These are phyloP conservation scores for Arxiozyma heterogenica DNA, from an alignment of 1,139 yeast species.

Conservation along the genomic window DNA sequence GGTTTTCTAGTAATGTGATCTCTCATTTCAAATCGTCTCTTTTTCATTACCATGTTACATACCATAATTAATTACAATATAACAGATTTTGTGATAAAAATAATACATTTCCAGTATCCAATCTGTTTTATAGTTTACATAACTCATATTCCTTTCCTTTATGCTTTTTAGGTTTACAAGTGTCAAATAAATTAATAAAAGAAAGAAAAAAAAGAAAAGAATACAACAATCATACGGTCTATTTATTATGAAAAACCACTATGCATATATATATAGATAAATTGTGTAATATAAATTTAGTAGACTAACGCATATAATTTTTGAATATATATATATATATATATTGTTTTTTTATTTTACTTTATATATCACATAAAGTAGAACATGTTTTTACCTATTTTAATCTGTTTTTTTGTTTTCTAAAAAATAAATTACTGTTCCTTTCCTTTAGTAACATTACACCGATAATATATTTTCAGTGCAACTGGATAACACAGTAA, in stretches of 20 bases:
- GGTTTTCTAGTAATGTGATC: background rate
- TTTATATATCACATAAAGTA: background rate
- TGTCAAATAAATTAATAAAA: too few relatives aligned
- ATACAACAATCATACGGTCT: background rate
- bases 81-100: too few relatives aligned
- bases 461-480: background rate
- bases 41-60: background rate
- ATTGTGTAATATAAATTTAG: too few relatives aligned
- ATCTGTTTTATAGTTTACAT: background rate
- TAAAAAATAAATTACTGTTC: background rate
- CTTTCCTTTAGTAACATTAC: background rate
- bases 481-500: background rate
- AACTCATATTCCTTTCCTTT: background rate
- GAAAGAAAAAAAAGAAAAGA: too few relatives aligned
- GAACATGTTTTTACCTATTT: background rate
- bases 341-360: too few relatives aligned
- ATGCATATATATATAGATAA: too few relatives aligned
- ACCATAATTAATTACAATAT: background rate
- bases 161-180: too few relatives aligned
- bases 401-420: too few relatives aligned
- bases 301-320: background rate
- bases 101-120: too few relatives aligned
- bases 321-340: background rate
- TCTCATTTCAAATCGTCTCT: background rate
- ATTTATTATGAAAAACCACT: background rate